Conservation (phyloP, 352 stramenopile species). For the Aphanomyces astaci region DNA sequence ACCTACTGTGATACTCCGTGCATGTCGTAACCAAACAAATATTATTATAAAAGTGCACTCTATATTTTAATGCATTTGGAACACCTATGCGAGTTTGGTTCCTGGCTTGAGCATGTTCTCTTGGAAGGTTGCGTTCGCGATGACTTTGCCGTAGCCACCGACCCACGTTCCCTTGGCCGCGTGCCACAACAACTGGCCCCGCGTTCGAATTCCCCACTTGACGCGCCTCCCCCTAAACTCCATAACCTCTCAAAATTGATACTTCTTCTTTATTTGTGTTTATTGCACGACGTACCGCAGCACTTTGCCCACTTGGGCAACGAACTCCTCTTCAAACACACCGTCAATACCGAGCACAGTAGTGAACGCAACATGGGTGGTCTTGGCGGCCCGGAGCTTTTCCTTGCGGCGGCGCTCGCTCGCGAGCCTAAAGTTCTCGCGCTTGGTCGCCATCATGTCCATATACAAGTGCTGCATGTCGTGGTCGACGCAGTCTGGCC, state of each 20-base stretch:
- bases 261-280: too few relatives aligned
- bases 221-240: background rate
- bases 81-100: background rate
- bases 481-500: slow-evolving; percentile 1
- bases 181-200: background rate
- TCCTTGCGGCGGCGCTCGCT: slow-evolving; percentile 6
- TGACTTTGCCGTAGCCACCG: background rate
- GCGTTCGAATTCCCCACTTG: slow-evolving; percentile 19
- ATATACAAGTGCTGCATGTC: slow-evolving; percentile 18
- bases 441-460: slow-evolving; percentile 22
- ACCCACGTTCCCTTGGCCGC: slow-evolving; percentile 2
- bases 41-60: too few relatives aligned
- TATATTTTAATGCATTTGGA: background rate
- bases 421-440: slow-evolving; percentile 17
- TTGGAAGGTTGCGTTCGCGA: background rate
- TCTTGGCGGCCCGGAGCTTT: background rate
- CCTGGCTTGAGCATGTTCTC: slow-evolving; percentile 11
- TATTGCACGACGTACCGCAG: background rate
- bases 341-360: slow-evolving; percentile 21
- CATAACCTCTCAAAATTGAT: background rate
- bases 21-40: too few relatives aligned
- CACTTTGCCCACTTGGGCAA: slow-evolving; percentile 1
- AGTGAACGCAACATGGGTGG: slow-evolving; percentile 7
- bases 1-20: too few relatives aligned
- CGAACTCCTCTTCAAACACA: slow-evolving; percentile 23